Conservation (phyloP, 805 yeast species). For the Tetrapisispora namnaoensis region DNA sequence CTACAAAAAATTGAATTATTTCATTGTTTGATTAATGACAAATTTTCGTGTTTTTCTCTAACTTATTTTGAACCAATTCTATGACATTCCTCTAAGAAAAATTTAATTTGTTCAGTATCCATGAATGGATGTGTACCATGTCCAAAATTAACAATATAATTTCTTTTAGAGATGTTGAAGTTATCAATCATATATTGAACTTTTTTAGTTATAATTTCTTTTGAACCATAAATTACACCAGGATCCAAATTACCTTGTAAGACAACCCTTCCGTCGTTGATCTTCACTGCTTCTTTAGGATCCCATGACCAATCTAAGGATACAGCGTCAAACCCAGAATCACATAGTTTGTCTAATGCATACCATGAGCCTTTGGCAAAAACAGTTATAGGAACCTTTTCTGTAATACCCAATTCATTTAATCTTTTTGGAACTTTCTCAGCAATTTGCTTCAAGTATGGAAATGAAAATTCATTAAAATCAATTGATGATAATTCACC, state of each 20-base stretch:
- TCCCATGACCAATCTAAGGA: constrained; percentile 87
- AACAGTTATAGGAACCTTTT: constrained; percentile 73
- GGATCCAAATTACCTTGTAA: constrained; percentile 96
- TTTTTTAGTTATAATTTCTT: constrained; percentile 67
- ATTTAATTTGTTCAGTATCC: constrained; percentile 83
- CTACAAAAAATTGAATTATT: not conserved
- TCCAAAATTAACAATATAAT: constrained; percentile 90
- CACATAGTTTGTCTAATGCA: constrained; percentile 77
- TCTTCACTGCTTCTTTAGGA: constrained; percentile 74
- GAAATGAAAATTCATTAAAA: constrained; percentile 79
- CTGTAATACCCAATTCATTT: constrained; percentile 57
- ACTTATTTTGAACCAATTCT: constrained; percentile 50
- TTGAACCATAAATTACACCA: constrained; percentile 84
- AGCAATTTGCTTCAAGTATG: constrained; percentile 73
- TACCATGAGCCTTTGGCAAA: constrained; percentile 98
- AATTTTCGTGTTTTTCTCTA: no score
- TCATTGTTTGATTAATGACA: not conserved
- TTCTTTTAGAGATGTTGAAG: constrained; percentile 88
- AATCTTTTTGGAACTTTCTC: constrained; percentile 58
- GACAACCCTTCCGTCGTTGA: constrained; percentile 65
- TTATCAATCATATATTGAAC: constrained; percentile 82
- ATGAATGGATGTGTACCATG: constrained; percentile 98
- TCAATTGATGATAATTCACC: constrained; percentile 91
- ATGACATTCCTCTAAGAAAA: constrained; percentile 81
- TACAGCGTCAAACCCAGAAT: constrained; percentile 74